Evolutionary conservation across 345 rosid genomes (phyloP).

Genomic region (Geranium rotundifolium): DNA sequence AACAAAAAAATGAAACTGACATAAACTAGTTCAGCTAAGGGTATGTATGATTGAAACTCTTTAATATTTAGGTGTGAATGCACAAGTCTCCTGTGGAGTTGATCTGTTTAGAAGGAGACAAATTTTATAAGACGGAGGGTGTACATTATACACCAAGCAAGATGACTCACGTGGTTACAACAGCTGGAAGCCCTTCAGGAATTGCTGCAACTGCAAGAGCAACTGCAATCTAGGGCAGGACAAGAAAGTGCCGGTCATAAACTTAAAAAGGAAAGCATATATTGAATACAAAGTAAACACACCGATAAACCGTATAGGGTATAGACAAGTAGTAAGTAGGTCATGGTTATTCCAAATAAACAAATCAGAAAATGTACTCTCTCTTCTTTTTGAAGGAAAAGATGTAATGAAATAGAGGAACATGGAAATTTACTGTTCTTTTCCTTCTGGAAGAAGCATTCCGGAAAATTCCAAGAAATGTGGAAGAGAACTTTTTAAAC

Average conservation of each 20-base stretch:
- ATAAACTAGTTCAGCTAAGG: neutral
- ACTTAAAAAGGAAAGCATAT: neutral
- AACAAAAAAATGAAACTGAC: neutral
- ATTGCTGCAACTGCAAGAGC: conserved; percentile 99
- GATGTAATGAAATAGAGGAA: neutral
- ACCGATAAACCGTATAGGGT: no score
- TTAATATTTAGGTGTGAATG: no score
- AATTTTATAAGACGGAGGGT: neutral
- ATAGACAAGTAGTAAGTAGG: neutral
- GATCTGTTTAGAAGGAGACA: neutral
- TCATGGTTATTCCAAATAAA: no score
- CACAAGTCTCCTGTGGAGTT: no score
- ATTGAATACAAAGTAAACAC: neutral
- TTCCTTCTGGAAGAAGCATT: neutral
- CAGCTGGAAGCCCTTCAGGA: conserved; percentile 99
- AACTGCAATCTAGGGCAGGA: conserved; percentile 80
- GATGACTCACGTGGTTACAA: conserved; percentile 88
- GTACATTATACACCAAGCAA: conserved; percentile 1
- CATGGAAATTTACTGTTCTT: no score
- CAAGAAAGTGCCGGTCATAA: conserved; percentile 7
- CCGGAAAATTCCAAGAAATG: neutral
- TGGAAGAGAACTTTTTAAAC: neutral
- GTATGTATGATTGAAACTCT: neutral
- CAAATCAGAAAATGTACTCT: no score
- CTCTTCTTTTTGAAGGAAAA: no score